Evolutionary conservation across 352 stramenopile species (phyloP), one percentile per base, ranked within the genome.

Genomic region (Pythium rishiriense): DNA sequence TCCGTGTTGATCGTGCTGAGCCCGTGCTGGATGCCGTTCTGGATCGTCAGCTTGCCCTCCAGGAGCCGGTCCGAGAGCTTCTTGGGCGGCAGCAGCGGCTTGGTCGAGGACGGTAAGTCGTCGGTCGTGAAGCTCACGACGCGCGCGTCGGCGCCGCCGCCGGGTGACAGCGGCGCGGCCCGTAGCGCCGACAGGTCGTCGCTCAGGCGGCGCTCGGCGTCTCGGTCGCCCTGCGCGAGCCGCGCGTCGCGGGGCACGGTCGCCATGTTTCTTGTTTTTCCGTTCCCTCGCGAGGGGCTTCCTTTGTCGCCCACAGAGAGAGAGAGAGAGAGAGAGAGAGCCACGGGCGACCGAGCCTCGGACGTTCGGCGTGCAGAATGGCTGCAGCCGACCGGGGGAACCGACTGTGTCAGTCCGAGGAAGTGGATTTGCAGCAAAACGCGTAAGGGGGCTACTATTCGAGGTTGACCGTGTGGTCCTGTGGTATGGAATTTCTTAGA

Each of bases 71-170:
- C 50, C 22, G 60, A 66, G 29, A 66, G 50, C 22, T 68, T 64
- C 26, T 63, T 72, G 48, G 74, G 52, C 28, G 58, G 58, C 58
- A 90, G 66, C 33, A 89, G 70, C 29, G 83, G 76, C 68, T 85
- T 85, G 28, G 62, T 67, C 2, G 58, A 46, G 24, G 73, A 77
- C 51, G 85, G 82, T 33, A 91, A 51, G 62, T 94, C 85, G 54
- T 94, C 85, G 0, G 82, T 90, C 45, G 85, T 91, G 70, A 94
- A 94, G 67, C 83, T 92, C 58, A 79, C 67, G 47, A 83, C 74
- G 6, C 68, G 66, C 37, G 68, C 49, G 14, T 58, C 25, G 19
- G 56, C 52, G 46, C 69, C 43, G 24, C 58, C 55, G 4, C 68
- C 39, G 14, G 78, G 77, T 33, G 76, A 88, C 56, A 89, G 79